A percentile compares a stretch with the other conserved stretches of the same genome.
Evolutionary conservation across 2,329 filamentous ascomycete genomes (phyloP).

Genomic region (Pochonia chlamydosporia): DNA sequence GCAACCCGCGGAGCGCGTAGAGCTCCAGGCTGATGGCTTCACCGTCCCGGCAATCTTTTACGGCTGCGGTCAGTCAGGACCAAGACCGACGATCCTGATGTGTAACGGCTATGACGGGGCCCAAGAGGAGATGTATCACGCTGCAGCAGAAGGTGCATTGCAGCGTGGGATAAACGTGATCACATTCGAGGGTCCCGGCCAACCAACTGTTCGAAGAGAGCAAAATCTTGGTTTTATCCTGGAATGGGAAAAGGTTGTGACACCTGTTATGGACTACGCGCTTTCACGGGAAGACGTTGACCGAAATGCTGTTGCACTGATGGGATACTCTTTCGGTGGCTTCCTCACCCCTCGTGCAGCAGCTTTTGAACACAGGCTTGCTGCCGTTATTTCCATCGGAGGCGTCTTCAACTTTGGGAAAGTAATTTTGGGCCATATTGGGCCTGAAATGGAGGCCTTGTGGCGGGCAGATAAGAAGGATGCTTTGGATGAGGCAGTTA

Average conservation of each 20-base stretch:
- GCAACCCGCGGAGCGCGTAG: neutral
- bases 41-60: neutral
- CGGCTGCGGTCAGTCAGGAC: neutral
- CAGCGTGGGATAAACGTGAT: constrained; percentile 33
- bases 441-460: too few relatives aligned
- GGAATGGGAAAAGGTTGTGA: constrained; percentile 35
- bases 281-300: constrained; percentile 21
- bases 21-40: neutral
- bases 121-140: neutral
- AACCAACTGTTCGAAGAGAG: constrained; percentile 32
- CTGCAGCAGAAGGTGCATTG: constrained; percentile 8
- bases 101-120: neutral
- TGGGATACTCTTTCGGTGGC: constrained; percentile 36
- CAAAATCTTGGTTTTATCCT: constrained; percentile 37
- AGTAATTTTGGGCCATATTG: too few relatives aligned
- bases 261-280: constrained; percentile 33
- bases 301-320: constrained; percentile 23
- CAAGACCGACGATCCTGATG: neutral
- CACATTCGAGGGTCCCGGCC: constrained; percentile 40
- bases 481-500: neutral
- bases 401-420: constrained; percentile 24
- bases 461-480: too few relatives aligned
- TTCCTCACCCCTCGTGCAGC: constrained; percentile 33
- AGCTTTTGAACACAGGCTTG: constrained; percentile 36
- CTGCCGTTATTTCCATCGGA: constrained; percentile 32